These are phyloP conservation scores for Peronospora belbahrii DNA, from an alignment of 352 stramenopile species.

Conservation along the genomic window DNA sequence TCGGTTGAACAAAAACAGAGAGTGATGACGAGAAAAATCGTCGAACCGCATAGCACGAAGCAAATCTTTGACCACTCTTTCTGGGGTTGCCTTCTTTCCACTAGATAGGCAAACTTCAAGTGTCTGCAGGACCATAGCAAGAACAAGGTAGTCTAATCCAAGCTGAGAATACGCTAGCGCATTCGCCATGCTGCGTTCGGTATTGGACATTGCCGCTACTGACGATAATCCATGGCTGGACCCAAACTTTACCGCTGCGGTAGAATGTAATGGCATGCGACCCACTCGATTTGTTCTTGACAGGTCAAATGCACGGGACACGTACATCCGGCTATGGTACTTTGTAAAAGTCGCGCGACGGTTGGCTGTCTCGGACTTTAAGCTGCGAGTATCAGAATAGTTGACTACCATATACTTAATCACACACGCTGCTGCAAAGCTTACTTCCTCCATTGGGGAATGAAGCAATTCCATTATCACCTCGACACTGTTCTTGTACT, in stretches of 20 bases:
- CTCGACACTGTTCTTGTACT: conserved; percentile 80
- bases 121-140: conserved; percentile 68
- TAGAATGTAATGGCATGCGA: conserved; percentile 26
- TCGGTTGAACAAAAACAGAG: conserved; percentile 80
- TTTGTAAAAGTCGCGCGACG: conserved; percentile 79
- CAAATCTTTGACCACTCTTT: conserved; percentile 63
- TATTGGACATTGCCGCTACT: conserved; percentile 36
- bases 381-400: conserved; percentile 80
- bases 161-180: conserved; percentile 74
- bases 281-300: conserved; percentile 71
- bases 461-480: conserved; percentile 85
- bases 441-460: conserved; percentile 80
- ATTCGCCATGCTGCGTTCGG: conserved; percentile 70
- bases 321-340: conserved; percentile 75
- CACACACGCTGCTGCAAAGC: conserved; percentile 70
- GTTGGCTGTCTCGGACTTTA: conserved; percentile 82
- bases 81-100: conserved; percentile 77
- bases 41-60: conserved; percentile 80
- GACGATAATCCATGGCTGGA: conserved; percentile 17
- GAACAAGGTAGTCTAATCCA: conserved; percentile 74
- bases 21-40: conserved; percentile 81
- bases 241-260: conserved; percentile 18
- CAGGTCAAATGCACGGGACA: conserved; percentile 73
- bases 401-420: conserved; percentile 89
- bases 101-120: conserved; percentile 81